A percentile compares a stretch with the other conserved stretches of the same genome.
Evolutionary conservation across 441 rosid genomes (phyloP).

Genomic region (Bruguiera hainesii): DNA sequence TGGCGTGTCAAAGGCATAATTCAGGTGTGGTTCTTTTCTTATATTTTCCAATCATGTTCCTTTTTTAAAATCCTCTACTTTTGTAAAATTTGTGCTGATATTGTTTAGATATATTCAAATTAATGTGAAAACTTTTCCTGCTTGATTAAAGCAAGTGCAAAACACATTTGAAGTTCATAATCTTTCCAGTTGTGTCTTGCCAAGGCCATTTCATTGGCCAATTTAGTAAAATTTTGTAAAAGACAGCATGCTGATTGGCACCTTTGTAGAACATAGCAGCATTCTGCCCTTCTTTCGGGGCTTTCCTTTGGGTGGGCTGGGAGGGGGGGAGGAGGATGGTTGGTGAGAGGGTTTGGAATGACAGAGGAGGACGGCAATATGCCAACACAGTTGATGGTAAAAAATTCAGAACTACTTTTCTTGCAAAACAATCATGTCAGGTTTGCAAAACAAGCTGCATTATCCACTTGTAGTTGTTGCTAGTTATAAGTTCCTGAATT

Average conservation of each 20-base stretch:
- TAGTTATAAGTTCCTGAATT: no score
- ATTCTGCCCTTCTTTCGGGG: no score
- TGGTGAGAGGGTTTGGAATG: no score
- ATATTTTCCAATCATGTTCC: background rate
- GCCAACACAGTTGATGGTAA: no score
- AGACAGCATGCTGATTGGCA: background rate
- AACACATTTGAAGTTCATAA: background rate
- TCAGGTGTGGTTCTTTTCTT: conserved; percentile 54
- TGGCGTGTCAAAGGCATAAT: conserved; percentile 98
- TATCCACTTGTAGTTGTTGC: no score
- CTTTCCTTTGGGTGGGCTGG: no score
- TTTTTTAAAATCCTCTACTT: background rate
- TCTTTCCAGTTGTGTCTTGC: background rate
- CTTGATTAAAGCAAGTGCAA: conserved; percentile 1
- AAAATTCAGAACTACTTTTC: no score
- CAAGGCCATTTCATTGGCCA: background rate
- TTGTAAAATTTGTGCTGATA: background rate
- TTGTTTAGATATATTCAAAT: background rate
- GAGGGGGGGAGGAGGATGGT: no score
- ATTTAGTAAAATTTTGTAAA: background rate
- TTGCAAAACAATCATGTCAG: no score
- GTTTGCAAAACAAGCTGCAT: no score
- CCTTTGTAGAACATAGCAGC: background rate
- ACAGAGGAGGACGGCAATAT: no score
- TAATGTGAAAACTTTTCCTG: background rate